Evolutionary conservation across 345 rosid species (phyloP).

Genomic region (Gossypium turneri): DNA sequence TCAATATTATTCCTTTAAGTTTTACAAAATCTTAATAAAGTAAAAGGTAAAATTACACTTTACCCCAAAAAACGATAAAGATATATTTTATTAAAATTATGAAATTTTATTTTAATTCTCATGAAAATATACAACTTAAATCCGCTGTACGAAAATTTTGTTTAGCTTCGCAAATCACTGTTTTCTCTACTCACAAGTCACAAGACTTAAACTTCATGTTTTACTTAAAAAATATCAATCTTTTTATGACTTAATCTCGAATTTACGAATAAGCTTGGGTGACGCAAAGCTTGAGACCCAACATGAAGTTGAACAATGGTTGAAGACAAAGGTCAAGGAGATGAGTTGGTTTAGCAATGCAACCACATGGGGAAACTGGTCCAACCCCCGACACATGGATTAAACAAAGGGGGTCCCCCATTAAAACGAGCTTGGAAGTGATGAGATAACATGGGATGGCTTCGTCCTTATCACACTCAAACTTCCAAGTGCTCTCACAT

Average conservation of each 20-base stretch:
- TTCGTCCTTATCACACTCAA: slow-evolving; percentile 18
- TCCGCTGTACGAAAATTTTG: too few relatives aligned
- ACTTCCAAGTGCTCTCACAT: slow-evolving; percentile 21
- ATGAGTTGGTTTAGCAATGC: not conserved
- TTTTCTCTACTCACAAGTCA: too few relatives aligned
- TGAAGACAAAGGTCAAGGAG: not conserved
- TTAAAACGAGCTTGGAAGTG: not conserved
- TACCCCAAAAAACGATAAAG: too few relatives aligned
- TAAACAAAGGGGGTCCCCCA: not conserved
- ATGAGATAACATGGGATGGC: slow-evolving; percentile 29
- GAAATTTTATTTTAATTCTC: too few relatives aligned
- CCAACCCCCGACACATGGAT: slow-evolving; percentile 8
- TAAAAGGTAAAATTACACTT: too few relatives aligned
- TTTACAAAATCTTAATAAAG: too few relatives aligned
- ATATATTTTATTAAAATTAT: too few relatives aligned
- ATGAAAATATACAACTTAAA: too few relatives aligned
- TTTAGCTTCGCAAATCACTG: too few relatives aligned
- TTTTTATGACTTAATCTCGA: not conserved
- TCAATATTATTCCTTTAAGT: too few relatives aligned
- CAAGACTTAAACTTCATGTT: too few relatives aligned
- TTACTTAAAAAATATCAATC: too few relatives aligned
- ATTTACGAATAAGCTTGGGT: not conserved
- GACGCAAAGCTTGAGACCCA: not conserved
- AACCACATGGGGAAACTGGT: not conserved
- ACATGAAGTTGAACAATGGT: not conserved